Percentiles rank a stretch among this genome's conserved stretches.
phyloP scores from a whole-genome alignment of 805 yeast genomes.

The Saccharomycopsis schoenii region DNA sequence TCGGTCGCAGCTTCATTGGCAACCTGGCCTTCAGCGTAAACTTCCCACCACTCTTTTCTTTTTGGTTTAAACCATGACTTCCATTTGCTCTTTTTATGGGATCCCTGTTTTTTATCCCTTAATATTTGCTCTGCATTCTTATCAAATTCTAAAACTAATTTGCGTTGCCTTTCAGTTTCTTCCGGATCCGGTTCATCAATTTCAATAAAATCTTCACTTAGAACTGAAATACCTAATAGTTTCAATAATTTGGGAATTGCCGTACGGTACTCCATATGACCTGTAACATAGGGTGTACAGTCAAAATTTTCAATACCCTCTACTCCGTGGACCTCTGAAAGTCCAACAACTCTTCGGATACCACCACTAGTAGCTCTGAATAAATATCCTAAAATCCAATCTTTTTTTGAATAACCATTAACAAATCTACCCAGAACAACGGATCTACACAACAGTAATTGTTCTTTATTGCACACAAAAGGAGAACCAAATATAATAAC shows the following conservation, averaged over 20 bases:
- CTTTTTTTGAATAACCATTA: constrained; percentile 84
- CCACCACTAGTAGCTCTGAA: constrained; percentile 97
- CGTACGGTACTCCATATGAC: constrained; percentile 96
- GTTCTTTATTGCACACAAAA: constrained; percentile 66
- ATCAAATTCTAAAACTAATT: constrained; percentile 75
- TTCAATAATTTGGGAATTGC: constrained; percentile 79
- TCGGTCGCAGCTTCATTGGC: constrained; percentile 32
- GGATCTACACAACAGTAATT: constrained; percentile 65
- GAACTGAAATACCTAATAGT: constrained; percentile 64
- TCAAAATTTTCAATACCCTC: constrained; percentile 75
- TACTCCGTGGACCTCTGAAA: constrained; percentile 59
- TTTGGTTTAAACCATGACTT: constrained; percentile 41
- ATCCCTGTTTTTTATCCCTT: constrained; percentile 27
- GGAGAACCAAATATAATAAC: constrained; percentile 87
- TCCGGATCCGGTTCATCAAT: constrained; percentile 95
- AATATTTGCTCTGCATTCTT: constrained; percentile 63
- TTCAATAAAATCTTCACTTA: constrained; percentile 87
- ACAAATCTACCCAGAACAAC: constrained; percentile 85
- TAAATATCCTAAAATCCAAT: constrained; percentile 92
- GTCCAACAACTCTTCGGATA: constrained; percentile 79
- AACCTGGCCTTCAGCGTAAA: constrained; percentile 25
- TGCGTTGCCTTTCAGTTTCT: constrained; percentile 70
- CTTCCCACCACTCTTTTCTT: constrained; percentile 50
- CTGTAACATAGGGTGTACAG: constrained; percentile 79
- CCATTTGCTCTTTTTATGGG: constrained; percentile 31